Base-by-base conservation (phyloP, 208 protist genomes). In the Wallacemonas sp. region DNA sequence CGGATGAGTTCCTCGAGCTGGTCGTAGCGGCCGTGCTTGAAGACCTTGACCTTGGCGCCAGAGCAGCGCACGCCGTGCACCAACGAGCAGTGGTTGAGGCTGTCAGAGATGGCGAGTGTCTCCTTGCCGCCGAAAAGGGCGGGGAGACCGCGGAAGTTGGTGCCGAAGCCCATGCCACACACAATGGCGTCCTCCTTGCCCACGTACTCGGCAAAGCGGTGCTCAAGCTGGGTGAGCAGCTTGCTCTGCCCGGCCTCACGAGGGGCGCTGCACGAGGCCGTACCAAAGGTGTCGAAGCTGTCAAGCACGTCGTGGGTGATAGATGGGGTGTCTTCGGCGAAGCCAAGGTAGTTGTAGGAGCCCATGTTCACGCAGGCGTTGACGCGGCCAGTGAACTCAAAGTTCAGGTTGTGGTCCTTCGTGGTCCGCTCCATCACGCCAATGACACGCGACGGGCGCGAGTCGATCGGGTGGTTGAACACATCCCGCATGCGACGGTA, bases 311-410 rank as follows among this genome's bases (percentile, higher is more conserved):
- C 64, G 38, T 92, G 82, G 11, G 82, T 94, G 59, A 97, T 90
- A 55, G 71, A 79, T 34, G 82, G 82, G 21, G 89, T 81, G 69
- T 95, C 97, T 51, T 98, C 90, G 2, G 95, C 98, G 77, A 99
- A 99, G 38, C 98, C 98, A 0, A 99, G 88, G 85, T 99, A 99
- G 89, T 99, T 99, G 86, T 99, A 99, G 22, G 93, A 98, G 19
- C 88, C 91, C 27, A 99, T 72, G 82, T 99, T 99, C 38, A 99
- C 76, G 53, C 75, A 86, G 6, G 80, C 77, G 45, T 87, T 82
- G 12, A 82, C 82, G 47, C 82, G 61, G 54, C 94, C 95, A 17
- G 90, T 98, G 38, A 90, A 80, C 70, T 82, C 31, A 58, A 97
- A 95, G 19, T 84, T 96, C 41, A 66, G 61, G 66, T 95, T 95